Evolutionary conservation across 768 basidiomycete species (phyloP), one percentile per base, ranked within the genome.

Genomic region (Termitomyces sp.): DNA sequence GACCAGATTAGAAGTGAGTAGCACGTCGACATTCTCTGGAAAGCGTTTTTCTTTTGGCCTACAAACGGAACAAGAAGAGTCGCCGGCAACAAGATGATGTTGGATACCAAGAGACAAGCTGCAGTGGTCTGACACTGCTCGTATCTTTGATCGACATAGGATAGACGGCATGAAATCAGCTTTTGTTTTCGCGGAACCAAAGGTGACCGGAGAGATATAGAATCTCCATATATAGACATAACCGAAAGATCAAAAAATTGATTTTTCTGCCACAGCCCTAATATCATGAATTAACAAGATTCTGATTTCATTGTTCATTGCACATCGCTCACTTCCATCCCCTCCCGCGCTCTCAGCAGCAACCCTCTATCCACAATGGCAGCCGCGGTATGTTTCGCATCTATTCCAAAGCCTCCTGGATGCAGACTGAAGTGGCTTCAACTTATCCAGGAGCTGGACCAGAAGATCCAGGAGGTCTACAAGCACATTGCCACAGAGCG

Each of bases 401-500:
- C 29, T 18, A 27, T 49, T 47, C 18, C 22, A 42, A n/a, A 51
- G 34, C 41, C 63, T 64, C 49, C 58, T 58, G 70, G 71, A 70
- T 74, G 57, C 57, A 32, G 32, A 46, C 27, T 47, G 12, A 42
- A 59, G 37, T 29, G 20, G 53, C 58, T 29, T 52, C 49, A 34
- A 27, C 24, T 57, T 58, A 70, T 69, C 61, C 65, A 80, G 79
- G 73, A 91, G 74, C 78, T 93, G 74, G 92, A 94, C 84, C 86
- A 87, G 83, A 95, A 94, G 84, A 93, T 95, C 70, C 86, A 87
- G 71, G 91, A 93, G 72, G 86, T 94, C 66, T 84, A 87, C 76
- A 88, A 84, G 73, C 89, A 90, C 71, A 94, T 96, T 71, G 84
- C 88, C 76, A 94, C 89, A 36, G 92, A 96, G 76, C 89, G 88